A percentile compares a stretch with the other conserved stretches of the same genome.
These are phyloP conservation scores for Neoarthrinium moseri DNA, from an alignment of 2,329 filamentous ascomycete genomes.

Conservation along the genomic window DNA sequence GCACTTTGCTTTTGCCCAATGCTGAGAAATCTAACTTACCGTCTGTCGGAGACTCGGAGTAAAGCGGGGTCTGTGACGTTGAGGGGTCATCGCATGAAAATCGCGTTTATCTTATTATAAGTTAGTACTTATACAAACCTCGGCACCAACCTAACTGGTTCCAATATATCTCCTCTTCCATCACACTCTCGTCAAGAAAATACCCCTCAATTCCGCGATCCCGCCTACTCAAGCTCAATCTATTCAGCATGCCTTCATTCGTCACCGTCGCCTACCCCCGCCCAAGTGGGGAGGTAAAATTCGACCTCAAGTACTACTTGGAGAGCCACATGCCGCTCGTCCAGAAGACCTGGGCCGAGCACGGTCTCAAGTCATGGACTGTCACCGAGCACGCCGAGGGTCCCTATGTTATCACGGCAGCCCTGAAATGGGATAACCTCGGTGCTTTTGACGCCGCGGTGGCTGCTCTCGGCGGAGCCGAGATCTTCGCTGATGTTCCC, in stretches of 20 bases:
- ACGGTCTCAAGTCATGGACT: slow-evolving; percentile 37
- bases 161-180: too few relatives aligned
- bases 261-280: slow-evolving; percentile 38
- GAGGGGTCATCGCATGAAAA: too few relatives aligned
- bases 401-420: slow-evolving; percentile 24
- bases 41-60: too few relatives aligned
- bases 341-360: slow-evolving; percentile 32
- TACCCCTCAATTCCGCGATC: too few relatives aligned
- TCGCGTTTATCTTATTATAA: too few relatives aligned
- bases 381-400: slow-evolving; percentile 24
- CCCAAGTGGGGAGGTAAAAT: slow-evolving; percentile 18
- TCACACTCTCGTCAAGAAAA: too few relatives aligned
- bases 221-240: too few relatives aligned
- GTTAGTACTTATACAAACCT: too few relatives aligned
- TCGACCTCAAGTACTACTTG: slow-evolving; percentile 43
- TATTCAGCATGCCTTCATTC: slow-evolving; percentile 14
- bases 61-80: too few relatives aligned
- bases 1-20: too few relatives aligned
- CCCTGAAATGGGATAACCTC: slow-evolving; percentile 27
- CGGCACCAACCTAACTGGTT: too few relatives aligned
- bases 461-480: slow-evolving; percentile 7
- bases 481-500: slow-evolving; percentile 1
- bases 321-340: slow-evolving; percentile 44
- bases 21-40: too few relatives aligned
- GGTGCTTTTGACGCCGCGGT: slow-evolving; percentile 20